Base-by-base conservation (phyloP, 345 rosid genomes). In the Erysimum cheiranthoides region DNA sequence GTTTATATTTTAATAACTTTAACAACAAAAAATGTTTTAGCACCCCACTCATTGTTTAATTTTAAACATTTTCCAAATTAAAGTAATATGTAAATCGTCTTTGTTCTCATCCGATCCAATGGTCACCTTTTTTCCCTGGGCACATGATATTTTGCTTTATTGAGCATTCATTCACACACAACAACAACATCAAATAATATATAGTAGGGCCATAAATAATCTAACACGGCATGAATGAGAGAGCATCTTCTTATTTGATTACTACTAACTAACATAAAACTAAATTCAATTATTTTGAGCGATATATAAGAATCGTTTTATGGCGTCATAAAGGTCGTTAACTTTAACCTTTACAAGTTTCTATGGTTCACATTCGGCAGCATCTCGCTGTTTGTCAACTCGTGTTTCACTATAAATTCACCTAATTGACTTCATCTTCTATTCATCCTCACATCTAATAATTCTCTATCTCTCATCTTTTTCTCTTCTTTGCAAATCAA, bases 101-200 rank as follows among this genome's bases (percentile, higher is more conserved):
- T 63, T 73, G 16, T 58, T 59, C 51, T 66, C 39, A 64, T 58
- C 52, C 50, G 17, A 34, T 12, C 52, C 50, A 30, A 34, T 12
- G 28, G 10, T 49, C 31, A 51, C 69, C 50, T 40, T 71, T 62
- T 70, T 45, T n/a, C 8, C 64, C 45, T 70, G 64, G 12, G 54
- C 76, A 63, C 61, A 64, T 70, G 62, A 64, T 7, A 46, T 34
- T 64, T 64, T 71, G 53, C 72, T 59, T 71, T 77, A 47, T 57
- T 16, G 56, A 49, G 62, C 80, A 71, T 71, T 71, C 68, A 78
- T 78, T 77, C 73, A 74, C 73, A 57, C 77, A 76, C 70, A 69
- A 46, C 46, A 62, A 18, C 43, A 75, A 47, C 67, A 77, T 46
- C 76, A 71, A 65, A 71, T 78, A 49, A 78, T 71, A 78, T 71